These are phyloP conservation scores for Penicillium odoratum DNA, from an alignment of 495 filamentous ascomycete species.

Conservation along the genomic window DNA sequence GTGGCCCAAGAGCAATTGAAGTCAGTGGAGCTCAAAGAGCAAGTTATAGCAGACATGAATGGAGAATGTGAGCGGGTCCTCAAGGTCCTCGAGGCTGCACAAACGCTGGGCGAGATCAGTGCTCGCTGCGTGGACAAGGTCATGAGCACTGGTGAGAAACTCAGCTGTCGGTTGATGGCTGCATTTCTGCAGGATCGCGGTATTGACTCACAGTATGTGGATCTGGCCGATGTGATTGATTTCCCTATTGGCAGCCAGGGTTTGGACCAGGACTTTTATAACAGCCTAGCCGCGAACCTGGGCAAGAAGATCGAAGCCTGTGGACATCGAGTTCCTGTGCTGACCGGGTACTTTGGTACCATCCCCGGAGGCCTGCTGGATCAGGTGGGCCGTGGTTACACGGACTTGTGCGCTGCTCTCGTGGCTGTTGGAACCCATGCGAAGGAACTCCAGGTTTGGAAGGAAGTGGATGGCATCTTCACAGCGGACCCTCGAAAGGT, in stretches of 20 bases:
- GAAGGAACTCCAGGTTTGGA: constrained; percentile 86
- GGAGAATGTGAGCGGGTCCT: constrained; percentile 67
- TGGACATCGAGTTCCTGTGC: constrained; percentile 68
- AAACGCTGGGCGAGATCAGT: constrained; percentile 69
- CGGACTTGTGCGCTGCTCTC: constrained; percentile 83
- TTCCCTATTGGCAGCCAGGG: constrained; percentile 55
- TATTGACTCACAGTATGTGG: constrained; percentile 81
- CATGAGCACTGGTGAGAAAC: constrained; percentile 88
- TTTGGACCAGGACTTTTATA: constrained; percentile 80
- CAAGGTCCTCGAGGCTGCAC: constrained; percentile 59
- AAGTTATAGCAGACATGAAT: constrained; percentile 61
- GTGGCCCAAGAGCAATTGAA: constrained; percentile 64
- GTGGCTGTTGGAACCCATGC: constrained; percentile 76
- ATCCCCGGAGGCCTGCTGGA: constrained; percentile 78
- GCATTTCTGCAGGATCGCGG: constrained; percentile 74
- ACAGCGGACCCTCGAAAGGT: constrained; percentile 87
- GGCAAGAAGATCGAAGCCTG: constrained; percentile 67
- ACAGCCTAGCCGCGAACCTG: constrained; percentile 61
- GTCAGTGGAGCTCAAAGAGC: constrained; percentile 56
- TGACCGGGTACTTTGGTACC: constrained; percentile 88
- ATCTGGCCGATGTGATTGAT: constrained; percentile 74
- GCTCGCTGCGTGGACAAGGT: constrained; percentile 83
- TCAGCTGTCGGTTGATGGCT: constrained; percentile 86
- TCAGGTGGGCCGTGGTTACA: constrained; percentile 83
- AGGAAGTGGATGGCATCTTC: constrained; percentile 91